A percentile compares a stretch with the other conserved stretches of the same genome.
Evolutionary conservation across 2,329 filamentous ascomycete genomes (phyloP).

Genomic region (Apiospora koreana): DNA sequence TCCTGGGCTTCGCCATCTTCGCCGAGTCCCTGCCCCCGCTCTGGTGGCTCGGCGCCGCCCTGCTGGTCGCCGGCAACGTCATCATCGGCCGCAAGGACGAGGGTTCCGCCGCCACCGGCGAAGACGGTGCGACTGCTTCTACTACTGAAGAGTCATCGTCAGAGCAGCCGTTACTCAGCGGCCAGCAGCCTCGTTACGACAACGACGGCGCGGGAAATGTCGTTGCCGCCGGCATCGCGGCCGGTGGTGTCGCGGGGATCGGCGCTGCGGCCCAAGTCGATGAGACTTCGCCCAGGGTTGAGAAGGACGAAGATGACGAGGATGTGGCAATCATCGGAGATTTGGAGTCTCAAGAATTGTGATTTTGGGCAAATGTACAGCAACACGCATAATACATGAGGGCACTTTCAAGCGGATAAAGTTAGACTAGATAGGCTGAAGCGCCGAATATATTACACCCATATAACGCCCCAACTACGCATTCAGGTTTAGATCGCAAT

Average conservation of each 20-base stretch:
- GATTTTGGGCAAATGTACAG: not conserved
- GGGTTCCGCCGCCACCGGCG: not conserved
- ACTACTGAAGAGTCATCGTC: not conserved
- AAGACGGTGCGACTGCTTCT: not conserved
- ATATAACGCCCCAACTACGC: not conserved
- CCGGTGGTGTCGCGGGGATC: not conserved
- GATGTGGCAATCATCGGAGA: conserved; percentile 14
- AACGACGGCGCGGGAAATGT: not conserved
- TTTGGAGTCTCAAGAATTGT: not conserved
- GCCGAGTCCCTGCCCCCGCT: conserved; percentile 69
- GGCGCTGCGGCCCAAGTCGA: not conserved
- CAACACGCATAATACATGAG: not conserved
- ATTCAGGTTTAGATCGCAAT: not conserved
- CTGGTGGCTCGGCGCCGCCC: conserved; percentile 74
- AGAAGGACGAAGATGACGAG: conserved; percentile 10
- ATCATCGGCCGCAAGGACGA: conserved; percentile 68
- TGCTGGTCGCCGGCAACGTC: conserved; percentile 76
- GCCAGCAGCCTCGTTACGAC: not conserved
- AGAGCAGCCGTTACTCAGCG: not conserved
- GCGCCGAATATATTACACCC: not conserved
- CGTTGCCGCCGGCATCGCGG: not conserved
- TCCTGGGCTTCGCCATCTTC: conserved; percentile 72
- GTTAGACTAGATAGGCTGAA: not conserved
- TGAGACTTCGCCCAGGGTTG: not conserved
- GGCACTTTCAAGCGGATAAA: not conserved